phyloP scores from a whole-genome alignment of 345 rosid species.

The Alliaria petiolata region DNA sequence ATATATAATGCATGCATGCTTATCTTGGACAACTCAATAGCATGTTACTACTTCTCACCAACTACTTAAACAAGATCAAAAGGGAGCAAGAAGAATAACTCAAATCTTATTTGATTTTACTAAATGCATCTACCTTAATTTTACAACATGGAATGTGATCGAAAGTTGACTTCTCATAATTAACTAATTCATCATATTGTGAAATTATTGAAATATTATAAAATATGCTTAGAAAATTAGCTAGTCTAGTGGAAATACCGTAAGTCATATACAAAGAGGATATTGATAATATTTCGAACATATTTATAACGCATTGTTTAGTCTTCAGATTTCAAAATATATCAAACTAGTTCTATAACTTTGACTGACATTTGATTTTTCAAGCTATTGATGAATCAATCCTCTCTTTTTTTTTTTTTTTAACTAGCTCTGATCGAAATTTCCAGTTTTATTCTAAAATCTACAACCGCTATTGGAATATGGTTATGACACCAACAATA shows the following conservation, averaged over 20 bases:
- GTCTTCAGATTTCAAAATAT: background rate
- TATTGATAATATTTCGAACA: background rate
- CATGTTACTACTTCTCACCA: conserved; percentile 34
- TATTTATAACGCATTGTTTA: background rate
- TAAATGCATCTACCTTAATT: conserved; percentile 11
- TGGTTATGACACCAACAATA: background rate
- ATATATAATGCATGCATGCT: background rate
- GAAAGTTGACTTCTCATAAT: background rate
- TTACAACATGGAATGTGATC: conserved; percentile 6
- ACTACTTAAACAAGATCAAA: conserved; percentile 26
- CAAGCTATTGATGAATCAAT: too few relatives aligned
- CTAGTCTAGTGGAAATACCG: background rate
- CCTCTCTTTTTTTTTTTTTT: too few relatives aligned
- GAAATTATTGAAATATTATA: background rate
- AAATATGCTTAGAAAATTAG: background rate
- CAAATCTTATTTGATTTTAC: conserved; percentile 4
- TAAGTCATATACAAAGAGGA: background rate
- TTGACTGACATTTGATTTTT: background rate
- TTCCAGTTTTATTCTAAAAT: background rate
- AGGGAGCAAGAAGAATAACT: conserved; percentile 2
- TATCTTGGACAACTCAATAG: conserved; percentile 15
- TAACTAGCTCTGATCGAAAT: background rate
- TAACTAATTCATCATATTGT: background rate
- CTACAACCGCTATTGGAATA: background rate
- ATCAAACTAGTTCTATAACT: background rate